phyloP scores from a whole-genome alignment of 2,329 filamentous ascomycete genomes.

The Talaromyces sp. region DNA sequence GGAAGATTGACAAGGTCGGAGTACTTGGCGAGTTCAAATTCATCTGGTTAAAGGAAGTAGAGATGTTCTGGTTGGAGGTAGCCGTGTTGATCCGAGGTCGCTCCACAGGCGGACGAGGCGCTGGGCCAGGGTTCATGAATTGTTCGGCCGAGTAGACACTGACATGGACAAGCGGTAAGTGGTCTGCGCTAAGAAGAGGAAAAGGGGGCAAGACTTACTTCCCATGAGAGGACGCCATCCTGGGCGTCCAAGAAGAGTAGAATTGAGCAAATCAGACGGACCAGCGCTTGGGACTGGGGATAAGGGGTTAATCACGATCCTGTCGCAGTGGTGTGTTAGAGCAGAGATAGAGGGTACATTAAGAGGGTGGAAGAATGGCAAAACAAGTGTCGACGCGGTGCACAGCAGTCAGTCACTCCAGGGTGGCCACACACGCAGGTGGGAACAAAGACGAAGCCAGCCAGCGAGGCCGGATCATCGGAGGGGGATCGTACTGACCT shows the following conservation, averaged over 20 bases:
- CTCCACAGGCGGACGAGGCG: constrained; percentile 80
- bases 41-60: constrained; percentile 63
- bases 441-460: neutral
- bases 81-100: constrained; percentile 72
- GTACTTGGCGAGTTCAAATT: constrained; percentile 62
- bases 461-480: neutral
- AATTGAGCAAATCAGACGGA: neutral
- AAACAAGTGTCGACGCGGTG: neutral
- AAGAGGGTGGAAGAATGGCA: neutral
- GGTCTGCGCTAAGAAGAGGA: neutral
- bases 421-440: neutral
- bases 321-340: neutral
- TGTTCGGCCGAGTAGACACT: constrained; percentile 58
- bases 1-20: constrained; percentile 57
- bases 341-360: neutral
- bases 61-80: constrained; percentile 64
- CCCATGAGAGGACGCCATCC: constrained; percentile 27
- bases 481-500: neutral
- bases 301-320: neutral
- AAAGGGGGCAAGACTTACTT: constrained; percentile 23
- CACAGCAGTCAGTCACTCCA: neutral
- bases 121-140: constrained; percentile 97
- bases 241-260: constrained; percentile 8
- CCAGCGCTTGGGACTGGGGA: neutral
- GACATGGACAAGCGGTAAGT: constrained; percentile 11